Evolutionary conservation across 2,329 filamentous ascomycete species (phyloP), one percentile per base, ranked within the genome.

Genomic region (Trichoderma sp.): DNA sequence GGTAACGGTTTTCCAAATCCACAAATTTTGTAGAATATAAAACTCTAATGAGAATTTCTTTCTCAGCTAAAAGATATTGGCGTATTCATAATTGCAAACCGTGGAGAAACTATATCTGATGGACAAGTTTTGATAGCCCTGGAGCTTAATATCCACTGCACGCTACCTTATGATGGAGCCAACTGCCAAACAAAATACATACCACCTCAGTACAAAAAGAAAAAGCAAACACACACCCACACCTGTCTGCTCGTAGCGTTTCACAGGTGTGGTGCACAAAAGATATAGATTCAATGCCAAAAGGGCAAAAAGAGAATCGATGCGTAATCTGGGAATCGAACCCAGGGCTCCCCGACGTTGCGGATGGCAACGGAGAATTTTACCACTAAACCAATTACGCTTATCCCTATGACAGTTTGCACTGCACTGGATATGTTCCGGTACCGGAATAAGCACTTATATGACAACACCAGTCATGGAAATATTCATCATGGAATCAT

Each of bases 351-450:
- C 76, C 76, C 77, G 78, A 78, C 74, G 73, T 73, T 76, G 74
- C 74, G 66, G 73, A 78, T 79, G 78, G 78, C 77, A 79, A 79
- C 77, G 78, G 77, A 78, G 77, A 77, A 79, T 79, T 79, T 79
- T 78, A 79, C 77, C 78, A 78, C 77, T 79, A 79, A 79, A 79
- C 78, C 78, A 79, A 77, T 77, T 73, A 79, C 77, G 77, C 78
- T 30, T 26, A 12, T 17, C 34, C 32, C 32, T 67, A 12, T 34
- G 23, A 23, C 23, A 53, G 13, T 8, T 34, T 36, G n/a, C 6
- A 2, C 32, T 58, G 47, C 9, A 43, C 7, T 30, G 3, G 32
- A 68, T 26, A 68, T 59, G 11, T 20, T 43, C 26, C 5, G 6
- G n/a, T 8, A 2, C 4, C 17, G 63, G 4, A 15, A 64, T 47